A percentile compares a stretch with the other conserved stretches of the same genome.
phyloP scores from a whole-genome alignment of 2,329 filamentous ascomycete species.

The Penicillium sp. region DNA sequence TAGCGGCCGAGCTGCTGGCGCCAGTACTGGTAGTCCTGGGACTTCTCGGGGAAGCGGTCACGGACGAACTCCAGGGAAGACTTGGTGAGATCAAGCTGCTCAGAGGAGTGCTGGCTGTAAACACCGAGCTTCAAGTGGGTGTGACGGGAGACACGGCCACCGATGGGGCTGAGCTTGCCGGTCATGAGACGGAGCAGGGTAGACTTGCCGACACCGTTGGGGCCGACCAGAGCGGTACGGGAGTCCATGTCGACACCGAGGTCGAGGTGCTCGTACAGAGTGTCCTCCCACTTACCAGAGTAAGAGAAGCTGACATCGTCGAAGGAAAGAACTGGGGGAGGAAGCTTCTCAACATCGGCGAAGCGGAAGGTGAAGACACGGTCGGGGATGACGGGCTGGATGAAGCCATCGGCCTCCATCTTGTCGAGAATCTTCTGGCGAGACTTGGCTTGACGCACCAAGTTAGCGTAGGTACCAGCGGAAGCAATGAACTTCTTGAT shows the following conservation, averaged over 20 bases:
- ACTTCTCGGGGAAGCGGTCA: slow-evolving; percentile 81
- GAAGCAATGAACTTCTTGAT: slow-evolving; percentile 99
- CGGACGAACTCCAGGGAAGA: slow-evolving; percentile 94
- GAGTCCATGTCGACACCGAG: slow-evolving; percentile 99
- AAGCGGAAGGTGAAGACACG: slow-evolving; percentile 95
- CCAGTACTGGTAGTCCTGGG: slow-evolving; percentile 99
- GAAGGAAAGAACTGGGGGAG: slow-evolving; percentile 88
- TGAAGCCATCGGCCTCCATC: slow-evolving; percentile 99
- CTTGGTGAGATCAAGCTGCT: slow-evolving; percentile 97
- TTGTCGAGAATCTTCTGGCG: slow-evolving; percentile 99
- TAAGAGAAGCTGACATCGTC: slow-evolving; percentile 98
- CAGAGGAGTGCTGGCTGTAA: slow-evolving; percentile 96
- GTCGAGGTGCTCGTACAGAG: slow-evolving; percentile 91
- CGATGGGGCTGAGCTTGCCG: slow-evolving; percentile 77
- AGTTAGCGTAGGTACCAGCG: slow-evolving; percentile 98
- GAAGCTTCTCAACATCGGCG: slow-evolving; percentile 97
- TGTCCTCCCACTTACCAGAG: slow-evolving; percentile 78
- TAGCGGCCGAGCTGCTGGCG: slow-evolving; percentile 92
- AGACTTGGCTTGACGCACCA: slow-evolving; percentile 97
- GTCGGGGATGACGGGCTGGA: slow-evolving; percentile 78
- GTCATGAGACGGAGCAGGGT: slow-evolving; percentile 95
- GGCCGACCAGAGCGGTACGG: slow-evolving; percentile 88
- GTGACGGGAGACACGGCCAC: slow-evolving; percentile 75
- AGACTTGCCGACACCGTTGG: slow-evolving; percentile 98
- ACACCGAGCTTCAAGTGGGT: slow-evolving; percentile 97